Evolutionary conservation across 371 early-diverging fungal species (phyloP), one percentile per base, ranked within the genome.

Genomic region (Lichtheimia hyalospora): DNA sequence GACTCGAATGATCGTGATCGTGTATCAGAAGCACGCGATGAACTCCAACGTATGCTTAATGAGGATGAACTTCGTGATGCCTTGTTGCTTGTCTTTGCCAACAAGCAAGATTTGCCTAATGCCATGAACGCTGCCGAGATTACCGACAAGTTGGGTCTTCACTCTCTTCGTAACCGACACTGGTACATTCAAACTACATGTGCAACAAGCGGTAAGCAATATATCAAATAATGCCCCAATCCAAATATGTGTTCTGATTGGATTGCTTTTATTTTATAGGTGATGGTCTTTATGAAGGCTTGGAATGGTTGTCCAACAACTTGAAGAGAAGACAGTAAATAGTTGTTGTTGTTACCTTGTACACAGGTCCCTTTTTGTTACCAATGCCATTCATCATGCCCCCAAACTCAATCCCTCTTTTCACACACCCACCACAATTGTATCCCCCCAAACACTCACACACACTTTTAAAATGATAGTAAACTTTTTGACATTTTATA

Each of bases 201-300:
- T 74, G 98, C 98, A 58, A 93, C 96, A 28, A 82, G 86, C 55
- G 98, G 98, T 77, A 74, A 66, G 73, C 62, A 27, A 18, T 16
- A 34, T 34, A 34, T 8, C 34, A 34, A 34, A 34, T 10, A 34
- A 10, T 34, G 34, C 34, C n/a, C n/a, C 34, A 34, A 34, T 34
- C 34, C 34, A 34, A 34, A 34, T 34, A 34, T 34, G 5, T 34
- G 10, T 34, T 34, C 10, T 34, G 34, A 34, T 10, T 18, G 15
- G 13, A 10, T 10, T 18, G 14, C n/a, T n/a, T n/a, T n/a, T n/a
- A n/a, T 52, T 27, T 7, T 51, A 41, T 64, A 77, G 78, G 78
- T 69, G 96, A 96, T 79, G 98, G 98, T 77, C 89, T 97, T 52
- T 94, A 93, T 71, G 97, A 97, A 77, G 97, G 96, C 70, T 82